A percentile compares a stretch with the other conserved stretches of the same genome.
These are phyloP conservation scores for Filobasidium uniguttulatum DNA, from an alignment of 1,284 basidiomycete genomes.

Conservation along the genomic window DNA sequence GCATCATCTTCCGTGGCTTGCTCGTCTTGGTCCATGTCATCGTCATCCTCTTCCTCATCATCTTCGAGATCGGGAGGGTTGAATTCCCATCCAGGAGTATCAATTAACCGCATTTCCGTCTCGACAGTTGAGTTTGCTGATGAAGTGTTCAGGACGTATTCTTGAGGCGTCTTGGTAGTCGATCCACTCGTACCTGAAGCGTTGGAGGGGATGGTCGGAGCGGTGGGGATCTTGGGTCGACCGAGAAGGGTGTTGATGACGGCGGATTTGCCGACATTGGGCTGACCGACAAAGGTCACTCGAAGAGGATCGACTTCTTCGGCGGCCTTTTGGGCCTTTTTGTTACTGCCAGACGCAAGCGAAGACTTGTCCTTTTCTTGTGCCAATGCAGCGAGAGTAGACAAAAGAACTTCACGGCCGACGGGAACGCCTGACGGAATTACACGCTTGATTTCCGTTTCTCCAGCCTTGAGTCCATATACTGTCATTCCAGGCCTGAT, in stretches of 20 bases:
- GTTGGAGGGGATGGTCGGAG: slow-evolving; percentile 50
- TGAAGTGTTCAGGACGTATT: slow-evolving; percentile 46
- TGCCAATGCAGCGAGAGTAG: slow-evolving; percentile 4
- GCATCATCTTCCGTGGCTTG: slow-evolving; percentile 35
- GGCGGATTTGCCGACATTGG: slow-evolving; percentile 64
- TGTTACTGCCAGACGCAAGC: not conserved
- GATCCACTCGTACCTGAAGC: slow-evolving; percentile 45
- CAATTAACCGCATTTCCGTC: slow-evolving; percentile 50
- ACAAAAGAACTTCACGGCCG: slow-evolving; percentile 6
- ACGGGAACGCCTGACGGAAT: slow-evolving; percentile 7
- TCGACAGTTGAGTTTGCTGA: too few relatives aligned
- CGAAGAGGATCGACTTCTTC: slow-evolving; percentile 34
- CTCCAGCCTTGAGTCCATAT: slow-evolving; percentile 1
- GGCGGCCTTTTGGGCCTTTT: not conserved
- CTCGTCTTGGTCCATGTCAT: slow-evolving; percentile 34
- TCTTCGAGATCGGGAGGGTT: slow-evolving; percentile 33
- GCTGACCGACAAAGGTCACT: slow-evolving; percentile 59
- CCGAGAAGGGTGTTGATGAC: slow-evolving; percentile 60
- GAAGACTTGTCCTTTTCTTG: slow-evolving; percentile 3
- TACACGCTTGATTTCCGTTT: slow-evolving; percentile 41
- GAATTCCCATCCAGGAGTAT: slow-evolving; percentile 71
- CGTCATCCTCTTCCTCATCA: slow-evolving; percentile 38
- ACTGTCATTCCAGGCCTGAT: slow-evolving; percentile 16
- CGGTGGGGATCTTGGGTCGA: slow-evolving; percentile 29
- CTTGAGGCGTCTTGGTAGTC: slow-evolving; percentile 55